A percentile compares a stretch with the other conserved stretches of the same genome.
phyloP scores from a whole-genome alignment of 768 basidiomycete genomes.

The Suillus subaureus region DNA sequence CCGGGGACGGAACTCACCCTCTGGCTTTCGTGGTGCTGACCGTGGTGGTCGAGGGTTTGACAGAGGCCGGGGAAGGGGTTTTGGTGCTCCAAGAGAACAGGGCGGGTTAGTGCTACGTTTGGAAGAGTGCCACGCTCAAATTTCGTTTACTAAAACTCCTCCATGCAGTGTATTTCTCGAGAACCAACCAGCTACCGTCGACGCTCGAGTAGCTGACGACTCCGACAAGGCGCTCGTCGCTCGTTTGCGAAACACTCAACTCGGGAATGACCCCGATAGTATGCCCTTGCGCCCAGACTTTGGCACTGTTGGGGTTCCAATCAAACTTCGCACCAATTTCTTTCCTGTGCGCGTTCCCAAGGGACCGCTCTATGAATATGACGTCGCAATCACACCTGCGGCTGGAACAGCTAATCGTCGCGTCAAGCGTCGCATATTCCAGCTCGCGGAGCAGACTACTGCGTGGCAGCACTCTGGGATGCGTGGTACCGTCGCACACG shows the following conservation, averaged over 20 bases:
- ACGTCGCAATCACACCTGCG: conserved; percentile 42
- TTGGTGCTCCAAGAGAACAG: conserved; percentile 33
- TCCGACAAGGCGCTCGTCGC: conserved; percentile 48
- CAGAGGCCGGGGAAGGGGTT: conserved; percentile 29
- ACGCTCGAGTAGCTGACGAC: conserved; percentile 49
- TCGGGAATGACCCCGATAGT: conserved; percentile 24
- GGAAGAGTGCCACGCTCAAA: neutral
- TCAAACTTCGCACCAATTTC: conserved; percentile 56
- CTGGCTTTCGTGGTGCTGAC: conserved; percentile 21
- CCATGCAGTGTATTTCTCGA: conserved; percentile 42
- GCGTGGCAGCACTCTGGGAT: conserved; percentile 45
- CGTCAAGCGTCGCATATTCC: conserved; percentile 47
- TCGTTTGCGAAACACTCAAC: conserved; percentile 29
- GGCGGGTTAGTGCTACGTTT: conserved; percentile 41
- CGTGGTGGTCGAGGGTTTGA: conserved; percentile 34
- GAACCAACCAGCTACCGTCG: conserved; percentile 46
- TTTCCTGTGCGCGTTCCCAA: conserved; percentile 52
- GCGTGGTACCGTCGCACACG: conserved; percentile 47
- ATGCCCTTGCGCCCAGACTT: conserved; percentile 53
- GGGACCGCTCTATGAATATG: conserved; percentile 51
- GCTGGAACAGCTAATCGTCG: conserved; percentile 37
- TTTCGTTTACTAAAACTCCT: conserved; percentile 7
- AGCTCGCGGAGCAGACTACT: conserved; percentile 46
- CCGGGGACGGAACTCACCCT: neutral
- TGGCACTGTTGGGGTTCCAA: conserved; percentile 42